Evolutionary conservation across 2,329 filamentous ascomycete species (phyloP).

Genomic region (Phaeosphaeriaceae sp.): DNA sequence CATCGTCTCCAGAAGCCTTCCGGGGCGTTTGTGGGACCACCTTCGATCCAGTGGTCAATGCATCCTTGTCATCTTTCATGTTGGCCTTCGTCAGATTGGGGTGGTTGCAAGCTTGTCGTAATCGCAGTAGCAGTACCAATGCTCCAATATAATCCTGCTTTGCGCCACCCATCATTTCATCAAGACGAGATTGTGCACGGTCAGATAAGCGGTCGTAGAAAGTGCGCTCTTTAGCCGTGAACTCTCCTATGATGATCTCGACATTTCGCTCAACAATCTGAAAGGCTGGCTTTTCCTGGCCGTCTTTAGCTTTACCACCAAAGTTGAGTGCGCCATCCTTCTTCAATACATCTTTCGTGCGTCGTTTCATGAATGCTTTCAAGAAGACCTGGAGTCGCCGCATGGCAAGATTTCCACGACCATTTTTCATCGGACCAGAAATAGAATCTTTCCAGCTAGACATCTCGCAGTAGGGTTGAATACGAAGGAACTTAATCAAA

Average conservation of each 20-base stretch:
- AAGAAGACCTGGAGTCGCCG: slow-evolving; percentile 82
- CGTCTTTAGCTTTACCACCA: slow-evolving; percentile 69
- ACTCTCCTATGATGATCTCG: slow-evolving; percentile 76
- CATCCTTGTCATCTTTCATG: slow-evolving; percentile 85
- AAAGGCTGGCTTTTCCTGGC: slow-evolving; percentile 70
- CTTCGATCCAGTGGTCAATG: slow-evolving; percentile 68
- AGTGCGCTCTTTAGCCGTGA: slow-evolving; percentile 77
- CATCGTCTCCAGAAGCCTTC: slow-evolving; percentile 61
- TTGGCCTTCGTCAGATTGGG: slow-evolving; percentile 86
- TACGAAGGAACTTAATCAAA: slow-evolving; percentile 87
- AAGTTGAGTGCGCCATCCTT: slow-evolving; percentile 81
- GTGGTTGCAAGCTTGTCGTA: slow-evolving; percentile 95
- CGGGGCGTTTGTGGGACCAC: slow-evolving; percentile 42
- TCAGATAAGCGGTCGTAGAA: slow-evolving; percentile 87
- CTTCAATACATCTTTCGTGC: slow-evolving; percentile 96
- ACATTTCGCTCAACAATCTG: slow-evolving; percentile 92
- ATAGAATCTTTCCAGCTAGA: slow-evolving; percentile 91
- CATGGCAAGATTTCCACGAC: slow-evolving; percentile 87
- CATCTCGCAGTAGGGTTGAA: slow-evolving; percentile 88
- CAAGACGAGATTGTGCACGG: slow-evolving; percentile 83
- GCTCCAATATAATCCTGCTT: slow-evolving; percentile 92
- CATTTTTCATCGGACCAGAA: slow-evolving; percentile 85
- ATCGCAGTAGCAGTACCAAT: slow-evolving; percentile 84
- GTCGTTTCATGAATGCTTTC: slow-evolving; percentile 96
- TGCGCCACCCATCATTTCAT: slow-evolving; percentile 82